phyloP scores from a whole-genome alignment of 2,329 filamentous ascomycete species.

The Phoma sp. region DNA sequence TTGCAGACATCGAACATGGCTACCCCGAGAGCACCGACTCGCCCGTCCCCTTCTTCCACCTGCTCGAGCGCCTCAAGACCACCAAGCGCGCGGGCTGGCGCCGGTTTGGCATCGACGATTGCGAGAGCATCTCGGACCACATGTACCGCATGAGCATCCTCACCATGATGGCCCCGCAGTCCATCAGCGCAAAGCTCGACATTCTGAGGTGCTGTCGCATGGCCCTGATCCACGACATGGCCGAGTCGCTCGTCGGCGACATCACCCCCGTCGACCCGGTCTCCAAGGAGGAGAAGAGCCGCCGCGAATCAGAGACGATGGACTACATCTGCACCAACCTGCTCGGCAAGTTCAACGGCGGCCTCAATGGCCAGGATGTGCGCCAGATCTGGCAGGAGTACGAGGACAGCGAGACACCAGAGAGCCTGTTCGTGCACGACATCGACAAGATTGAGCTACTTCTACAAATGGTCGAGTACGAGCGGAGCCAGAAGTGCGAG shows the following conservation, averaged over 20 bases:
- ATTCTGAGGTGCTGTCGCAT: slow-evolving; percentile 88
- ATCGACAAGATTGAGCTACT: slow-evolving; percentile 96
- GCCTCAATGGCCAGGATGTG: slow-evolving; percentile 72
- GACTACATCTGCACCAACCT: slow-evolving; percentile 80
- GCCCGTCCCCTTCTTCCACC: slow-evolving; percentile 90
- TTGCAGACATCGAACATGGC: slow-evolving; percentile 66
- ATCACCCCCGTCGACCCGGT: slow-evolving; percentile 93
- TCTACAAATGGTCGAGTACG: slow-evolving; percentile 96
- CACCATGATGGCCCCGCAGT: slow-evolving; percentile 84
- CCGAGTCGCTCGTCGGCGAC: slow-evolving; percentile 91
- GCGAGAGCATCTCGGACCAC: slow-evolving; percentile 95
- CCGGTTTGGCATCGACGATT: slow-evolving; percentile 75
- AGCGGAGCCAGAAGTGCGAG: slow-evolving; percentile 69
- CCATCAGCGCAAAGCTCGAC: slow-evolving; percentile 75
- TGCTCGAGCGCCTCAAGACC: slow-evolving; percentile 92
- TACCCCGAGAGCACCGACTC: slow-evolving; percentile 69
- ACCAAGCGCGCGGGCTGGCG: slow-evolving; percentile 96
- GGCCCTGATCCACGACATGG: slow-evolving; percentile 97
- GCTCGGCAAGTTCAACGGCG: slow-evolving; percentile 77
- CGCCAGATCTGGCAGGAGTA: slow-evolving; percentile 92
- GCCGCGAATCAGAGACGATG: slow-evolving; percentile 88
- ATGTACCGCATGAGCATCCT: slow-evolving; percentile 99
- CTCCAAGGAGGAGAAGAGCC: slow-evolving; percentile 83
- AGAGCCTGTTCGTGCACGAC: slow-evolving; percentile 92
- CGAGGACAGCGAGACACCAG: slow-evolving; percentile 82